Evolutionary conservation across 2,329 filamentous ascomycete genomes (phyloP), one percentile per base, ranked within the genome.

Genomic region (Colletotrichum sp.): DNA sequence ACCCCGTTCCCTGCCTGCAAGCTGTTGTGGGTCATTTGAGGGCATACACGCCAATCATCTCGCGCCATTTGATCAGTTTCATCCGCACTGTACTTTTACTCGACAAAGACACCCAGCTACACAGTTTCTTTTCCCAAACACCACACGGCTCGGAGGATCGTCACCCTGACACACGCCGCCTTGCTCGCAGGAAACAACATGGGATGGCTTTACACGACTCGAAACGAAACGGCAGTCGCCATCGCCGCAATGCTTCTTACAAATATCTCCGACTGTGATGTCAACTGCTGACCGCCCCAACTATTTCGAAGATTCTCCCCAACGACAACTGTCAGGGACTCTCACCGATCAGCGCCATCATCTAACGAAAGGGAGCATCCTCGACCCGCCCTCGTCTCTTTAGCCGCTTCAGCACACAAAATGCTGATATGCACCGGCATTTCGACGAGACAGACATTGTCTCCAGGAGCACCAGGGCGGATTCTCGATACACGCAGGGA

Each of bases 131-230:
- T 5, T 6, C 3, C 2, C 8, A 52, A 52, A 52, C 12, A 21
- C 13, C 12, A n/a, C 24, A 66, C 67, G 26, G 71, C 55, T 43
- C 61, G 24, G 61, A 32, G 28, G 72, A 72, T 75, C 69, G 36
- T 28, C 52, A 16, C 15, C 61, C 30, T 30, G 55, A 62, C 28
- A 34, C 60, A 66, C 43, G n/a, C 43, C 4, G n/a, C 43, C 43
- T 52, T 52, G 43, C 43, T 55, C 52, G 66, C 30, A 68, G 56
- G 64, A 68, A 73, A 58, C 69, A 66, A 62, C 32, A 56, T 58
- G 64, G 56, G 62, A 73, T 15, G 56, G 38, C 62, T 72, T 67
- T 70, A 62, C 56, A 58, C 64, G 56, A 68, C 28, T 67, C 73
- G 70, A 75, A 75, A 68, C 73, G 28, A 68, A 60, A 65, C 21